Conservation (phyloP, 2,329 filamentous ascomycete genomes). For the Orbilia javanica region DNA sequence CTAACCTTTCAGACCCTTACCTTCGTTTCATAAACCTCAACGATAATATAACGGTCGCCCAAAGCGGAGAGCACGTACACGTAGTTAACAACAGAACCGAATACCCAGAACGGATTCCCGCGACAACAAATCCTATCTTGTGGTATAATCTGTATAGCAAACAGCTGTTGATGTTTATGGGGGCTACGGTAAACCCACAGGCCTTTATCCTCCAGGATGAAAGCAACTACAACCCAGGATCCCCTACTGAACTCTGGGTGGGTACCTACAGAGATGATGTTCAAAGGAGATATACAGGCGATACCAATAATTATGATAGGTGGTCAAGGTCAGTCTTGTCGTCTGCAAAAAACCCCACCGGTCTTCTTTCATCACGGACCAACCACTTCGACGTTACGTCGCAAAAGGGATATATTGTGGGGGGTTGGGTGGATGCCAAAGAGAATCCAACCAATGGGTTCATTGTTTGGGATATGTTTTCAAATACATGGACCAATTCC, state of each 20-base stretch:
- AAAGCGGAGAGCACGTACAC: background rate
- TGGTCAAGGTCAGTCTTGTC: background rate
- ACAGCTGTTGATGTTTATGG: conserved; percentile 2
- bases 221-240: background rate
- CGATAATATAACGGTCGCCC: background rate
- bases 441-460: conserved; percentile 2
- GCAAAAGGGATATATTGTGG: conserved; percentile 15
- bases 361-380: background rate
- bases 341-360: background rate
- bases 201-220: background rate
- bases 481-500: conserved; percentile 10
- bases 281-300: background rate
- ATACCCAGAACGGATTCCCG: conserved; percentile 8
- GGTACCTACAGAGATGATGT: background rate
- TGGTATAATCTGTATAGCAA: background rate
- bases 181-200: background rate
- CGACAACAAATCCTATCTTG: background rate
- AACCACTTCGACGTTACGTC: background rate
- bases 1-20: conserved; percentile 2
- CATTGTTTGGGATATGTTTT: background rate
- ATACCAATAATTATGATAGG: background rate
- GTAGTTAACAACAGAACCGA: background rate
- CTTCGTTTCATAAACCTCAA: conserved; percentile 9
- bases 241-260: background rate
- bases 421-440: background rate